Conservation (phyloP, 75 land plant species). For the Gnetum montanum region DNA sequence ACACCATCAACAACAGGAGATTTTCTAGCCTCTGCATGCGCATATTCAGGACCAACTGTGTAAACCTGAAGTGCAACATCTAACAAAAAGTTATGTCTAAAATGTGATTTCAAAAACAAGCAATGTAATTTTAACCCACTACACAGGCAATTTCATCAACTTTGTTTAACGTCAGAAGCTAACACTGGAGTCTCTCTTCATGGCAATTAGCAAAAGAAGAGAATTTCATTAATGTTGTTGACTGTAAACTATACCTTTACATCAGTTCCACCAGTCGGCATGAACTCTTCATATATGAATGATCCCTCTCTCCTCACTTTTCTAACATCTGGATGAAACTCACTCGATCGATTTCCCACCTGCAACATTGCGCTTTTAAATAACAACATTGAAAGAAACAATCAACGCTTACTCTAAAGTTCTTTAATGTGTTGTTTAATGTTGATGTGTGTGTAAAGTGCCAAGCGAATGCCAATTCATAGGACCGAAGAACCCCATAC, state of each 20-base stretch:
- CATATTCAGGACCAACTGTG: slow-evolving; percentile 98
- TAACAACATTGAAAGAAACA: too few species aligned
- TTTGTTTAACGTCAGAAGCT: neutral
- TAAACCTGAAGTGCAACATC: slow-evolving; percentile 61
- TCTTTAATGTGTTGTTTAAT: too few species aligned
- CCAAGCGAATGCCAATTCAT: too few species aligned
- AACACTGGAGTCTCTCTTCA: neutral
- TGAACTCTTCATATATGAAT: slow-evolving; percentile 95
- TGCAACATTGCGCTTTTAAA: slow-evolving; percentile 20
- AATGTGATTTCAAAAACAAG: neutral
- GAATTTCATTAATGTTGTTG: neutral
- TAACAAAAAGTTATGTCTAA: too few species aligned
- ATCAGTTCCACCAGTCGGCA: slow-evolving; percentile 99
- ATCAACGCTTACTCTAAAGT: too few species aligned
- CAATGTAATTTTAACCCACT: neutral
- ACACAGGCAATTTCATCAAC: neutral
- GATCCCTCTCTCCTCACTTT: slow-evolving; percentile 94
- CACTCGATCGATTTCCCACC: slow-evolving; percentile 99
- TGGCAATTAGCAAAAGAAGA: neutral
- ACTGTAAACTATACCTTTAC: too few species aligned
- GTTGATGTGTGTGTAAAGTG: too few species aligned
- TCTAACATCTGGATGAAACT: slow-evolving; percentile 92
- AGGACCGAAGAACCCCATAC: too few species aligned
- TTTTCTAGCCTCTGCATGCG: slow-evolving; percentile 98
- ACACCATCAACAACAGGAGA: slow-evolving; percentile 99